A percentile compares a stretch with the other conserved stretches of the same genome.
phyloP scores from a whole-genome alignment of 2,329 filamentous ascomycete genomes.

The Pseudopyrenochaeta lycopersici region DNA sequence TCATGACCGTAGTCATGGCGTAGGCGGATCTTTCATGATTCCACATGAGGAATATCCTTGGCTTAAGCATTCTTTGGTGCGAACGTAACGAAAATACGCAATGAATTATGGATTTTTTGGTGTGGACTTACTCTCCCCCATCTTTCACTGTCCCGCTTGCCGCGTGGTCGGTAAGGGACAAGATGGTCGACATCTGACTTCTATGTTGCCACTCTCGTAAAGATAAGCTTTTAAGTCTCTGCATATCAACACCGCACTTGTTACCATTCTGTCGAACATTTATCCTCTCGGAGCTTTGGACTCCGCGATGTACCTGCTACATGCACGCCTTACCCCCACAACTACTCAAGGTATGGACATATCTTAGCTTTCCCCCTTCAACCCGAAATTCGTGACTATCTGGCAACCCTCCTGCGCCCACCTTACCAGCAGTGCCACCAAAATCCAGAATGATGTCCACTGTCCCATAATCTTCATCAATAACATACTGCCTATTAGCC shows the following conservation, averaged over 20 bases:
- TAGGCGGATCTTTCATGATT: constrained; percentile 1
- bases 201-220: too few relatives aligned
- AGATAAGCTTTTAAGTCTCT: too few relatives aligned
- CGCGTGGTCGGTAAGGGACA: too few relatives aligned
- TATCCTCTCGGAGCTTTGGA: too few relatives aligned
- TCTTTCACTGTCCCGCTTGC: too few relatives aligned
- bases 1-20: constrained; percentile 5
- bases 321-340: constrained; percentile 38
- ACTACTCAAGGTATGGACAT: constrained; percentile 39
- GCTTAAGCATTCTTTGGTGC: background rate
- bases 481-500: constrained; percentile 39
- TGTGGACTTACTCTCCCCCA: too few relatives aligned
- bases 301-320: constrained; percentile 4
- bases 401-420: constrained; percentile 29
- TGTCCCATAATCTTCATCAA: constrained; percentile 42
- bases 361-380: constrained; percentile 40
- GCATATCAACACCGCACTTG: too few relatives aligned
- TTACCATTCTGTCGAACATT: too few relatives aligned
- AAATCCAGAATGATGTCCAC: constrained; percentile 44
- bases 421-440: constrained; percentile 21
- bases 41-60: background rate
- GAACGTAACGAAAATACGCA: background rate
- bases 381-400: constrained; percentile 45
- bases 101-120: too few relatives aligned
- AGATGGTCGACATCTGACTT: too few relatives aligned